Evolutionary conservation across 2,329 filamentous ascomycete genomes (phyloP), one percentile per base, ranked within the genome.

Genomic region (Venturia pyrina): DNA sequence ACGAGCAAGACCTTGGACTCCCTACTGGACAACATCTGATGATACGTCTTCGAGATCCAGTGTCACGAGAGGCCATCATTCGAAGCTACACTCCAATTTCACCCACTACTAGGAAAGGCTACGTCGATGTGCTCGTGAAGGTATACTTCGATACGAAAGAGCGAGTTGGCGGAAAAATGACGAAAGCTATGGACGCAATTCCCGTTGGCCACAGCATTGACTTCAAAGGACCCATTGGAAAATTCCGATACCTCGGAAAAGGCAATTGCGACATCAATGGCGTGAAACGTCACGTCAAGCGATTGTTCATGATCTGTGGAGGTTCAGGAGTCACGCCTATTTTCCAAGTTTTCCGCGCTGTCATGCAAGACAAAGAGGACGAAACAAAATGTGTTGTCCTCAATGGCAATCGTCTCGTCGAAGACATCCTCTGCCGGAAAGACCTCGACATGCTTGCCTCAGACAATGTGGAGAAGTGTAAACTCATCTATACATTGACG

Each of bases 301-400:
- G 82, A 15, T 91, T 96, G 75, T 80, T 89, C 73, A 96, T 96
- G 91, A 87, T 96, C 41, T 95, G 90, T 70, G 93, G 84, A 17
- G 93, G 93, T 6, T 90, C 86, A n/a, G 93, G 93, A 0, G 89
- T 97, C 72, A 96, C 93, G n/a, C 93, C 93, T 0, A 90, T 96
- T 69, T 95, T 88, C 73, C 90, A 95, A 72, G 89, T 96, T 3
- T 79, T 96, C 64, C 81, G 90, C 7, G 88, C 90, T 0, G 84
- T 96, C 0, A 83, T 92, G 74, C 80, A 83, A 59, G 85, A 93
- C 68, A 70, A 73, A 1, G 73, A 79, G 0, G 90, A 93, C 71
- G 69, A 75, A 10, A 95, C 90, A 0, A 78, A 75, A 1, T 96
- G 91, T 72, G 77, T 89, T 1, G 81, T 97, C 0, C 78, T 97